These are phyloP conservation scores for Roridomyces roridus DNA, from an alignment of 768 basidiomycete genomes.

Conservation along the genomic window DNA sequence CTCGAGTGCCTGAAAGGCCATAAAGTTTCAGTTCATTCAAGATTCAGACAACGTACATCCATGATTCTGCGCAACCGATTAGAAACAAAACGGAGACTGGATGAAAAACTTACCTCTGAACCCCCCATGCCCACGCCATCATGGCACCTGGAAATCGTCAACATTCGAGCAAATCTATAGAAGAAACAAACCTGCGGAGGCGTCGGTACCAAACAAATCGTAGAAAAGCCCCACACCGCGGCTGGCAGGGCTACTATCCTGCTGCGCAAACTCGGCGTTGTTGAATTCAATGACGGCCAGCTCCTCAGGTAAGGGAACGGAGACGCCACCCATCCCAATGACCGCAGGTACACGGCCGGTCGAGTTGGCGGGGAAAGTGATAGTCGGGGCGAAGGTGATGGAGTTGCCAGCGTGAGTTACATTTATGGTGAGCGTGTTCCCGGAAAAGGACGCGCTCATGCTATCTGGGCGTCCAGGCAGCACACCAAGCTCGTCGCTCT, in stretches of 20 bases:
- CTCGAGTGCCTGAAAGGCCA: conserved; percentile 48
- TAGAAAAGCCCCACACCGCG: conserved; percentile 65
- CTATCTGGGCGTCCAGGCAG: conserved; percentile 28
- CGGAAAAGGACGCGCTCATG: conserved; percentile 40
- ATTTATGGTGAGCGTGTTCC: conserved; percentile 41
- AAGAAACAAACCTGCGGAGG: conserved; percentile 41
- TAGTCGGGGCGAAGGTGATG: conserved; percentile 39
- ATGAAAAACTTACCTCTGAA: conserved; percentile 27
- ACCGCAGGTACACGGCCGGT: conserved; percentile 57
- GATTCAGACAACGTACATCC: no score
- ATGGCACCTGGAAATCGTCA: conserved; percentile 41
- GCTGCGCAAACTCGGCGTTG: conserved; percentile 59
- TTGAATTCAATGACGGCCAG: conserved; percentile 55
- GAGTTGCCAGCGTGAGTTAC: conserved; percentile 36
- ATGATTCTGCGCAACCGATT: no score
- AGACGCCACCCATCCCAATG: conserved; percentile 55
- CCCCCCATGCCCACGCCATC: conserved; percentile 70
- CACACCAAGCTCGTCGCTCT: conserved; percentile 23
- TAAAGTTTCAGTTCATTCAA: no score
- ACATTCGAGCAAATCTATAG: background rate
- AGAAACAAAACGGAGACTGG: no score
- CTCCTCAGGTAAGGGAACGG: conserved; percentile 42
- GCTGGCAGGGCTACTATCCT: conserved; percentile 47
- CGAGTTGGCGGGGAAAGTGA: conserved; percentile 44
- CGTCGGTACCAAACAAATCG: conserved; percentile 53